Base-by-base conservation (phyloP, 1,139 yeast genomes). In the Hyphopichia wangnamkhiaoensis region DNA sequence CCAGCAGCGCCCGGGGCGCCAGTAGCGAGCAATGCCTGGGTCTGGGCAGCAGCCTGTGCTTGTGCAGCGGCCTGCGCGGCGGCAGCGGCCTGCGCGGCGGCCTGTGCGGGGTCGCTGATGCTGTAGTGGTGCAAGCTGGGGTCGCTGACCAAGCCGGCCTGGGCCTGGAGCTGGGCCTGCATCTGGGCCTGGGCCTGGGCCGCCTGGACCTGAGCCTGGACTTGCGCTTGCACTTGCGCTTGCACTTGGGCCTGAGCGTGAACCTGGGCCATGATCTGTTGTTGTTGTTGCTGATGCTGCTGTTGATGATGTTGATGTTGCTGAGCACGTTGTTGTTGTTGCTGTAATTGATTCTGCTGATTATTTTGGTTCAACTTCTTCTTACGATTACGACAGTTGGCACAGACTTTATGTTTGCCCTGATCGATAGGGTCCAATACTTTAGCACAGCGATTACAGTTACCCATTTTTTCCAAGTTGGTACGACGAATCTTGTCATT, bases 391-490 rank as follows among this genome's bases (percentile, higher is more conserved):
- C 86, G 65, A 50, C 87, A 81, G 30, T 52, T 57, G 10, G 56
- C 43, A 52, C 87, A 81, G 18, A 79, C 82, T 56, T 81, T 81
- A 49, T 76, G 81, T 34, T 68, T 71, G 24, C 76, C 76, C 36
- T 71, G 65, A 40, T 74, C 80, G 6, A 57, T 65, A 2, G 68
- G 62, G 23, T 59, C 65, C 45, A 80, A 58, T 0, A 69, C 63
- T 45, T 67, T 66, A 6, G 84, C 81, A 58, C 87, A 81, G 34
- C 86, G 65, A 51, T 80, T 80, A 53, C 87, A 81, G 40, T 76
- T 71, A 4, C 85, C 85, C 54, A 71, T 61, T 45, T 71, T 71
- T 50, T 80, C 86, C 43, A 80, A 59, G 40, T 73, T 74, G 26
- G 76, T 66, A 43, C 87, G 58, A 46, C 87, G 64, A 35, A 75